A percentile compares a stretch with the other conserved stretches of the same genome.
Conservation (phyloP, 768 basidiomycete species). For the Rubroboletus satanas region DNA sequence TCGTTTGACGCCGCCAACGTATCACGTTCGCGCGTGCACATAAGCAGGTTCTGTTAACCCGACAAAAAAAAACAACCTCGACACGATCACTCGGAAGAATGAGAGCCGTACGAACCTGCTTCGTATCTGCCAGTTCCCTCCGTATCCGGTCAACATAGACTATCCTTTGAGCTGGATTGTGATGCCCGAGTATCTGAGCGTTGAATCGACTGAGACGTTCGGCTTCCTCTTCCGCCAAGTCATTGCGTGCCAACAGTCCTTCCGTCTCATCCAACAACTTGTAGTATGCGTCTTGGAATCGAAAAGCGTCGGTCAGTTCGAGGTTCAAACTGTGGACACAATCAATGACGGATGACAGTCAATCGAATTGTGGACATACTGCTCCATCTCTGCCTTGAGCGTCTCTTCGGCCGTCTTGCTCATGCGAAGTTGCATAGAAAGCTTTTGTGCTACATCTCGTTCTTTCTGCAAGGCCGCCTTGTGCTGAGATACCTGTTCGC, state of each 20-base stretch:
- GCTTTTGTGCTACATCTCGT: slow-evolving; percentile 42
- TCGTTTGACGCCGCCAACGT: slow-evolving; percentile 39
- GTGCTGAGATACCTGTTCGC: slow-evolving; percentile 33
- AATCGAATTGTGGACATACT: slow-evolving; percentile 41
- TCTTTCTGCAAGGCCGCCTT: slow-evolving; percentile 43
- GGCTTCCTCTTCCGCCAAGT: slow-evolving; percentile 78
- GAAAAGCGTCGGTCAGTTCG: slow-evolving; percentile 58
- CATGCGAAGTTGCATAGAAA: slow-evolving; percentile 51
- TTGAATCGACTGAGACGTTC: slow-evolving; percentile 75
- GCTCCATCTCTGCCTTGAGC: slow-evolving; percentile 62
- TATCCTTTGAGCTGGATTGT: slow-evolving; percentile 82
- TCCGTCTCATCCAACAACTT: slow-evolving; percentile 60
- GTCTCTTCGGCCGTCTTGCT: slow-evolving; percentile 63
- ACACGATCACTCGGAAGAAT: not conserved
- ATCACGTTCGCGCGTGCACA: slow-evolving; percentile 48
- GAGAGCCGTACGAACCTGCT: slow-evolving; percentile 54
- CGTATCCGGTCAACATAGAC: slow-evolving; percentile 83
- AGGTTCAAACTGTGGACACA: slow-evolving; percentile 34
- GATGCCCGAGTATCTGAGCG: slow-evolving; percentile 79
- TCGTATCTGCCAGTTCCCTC: slow-evolving; percentile 71
- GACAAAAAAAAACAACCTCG: not conserved
- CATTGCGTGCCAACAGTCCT: slow-evolving; percentile 62
- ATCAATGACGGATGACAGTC: not conserved
- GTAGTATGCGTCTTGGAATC: slow-evolving; percentile 70
- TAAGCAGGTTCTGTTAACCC: slow-evolving; percentile 44